A percentile compares a stretch with the other conserved stretches of the same genome.
These are phyloP conservation scores for Rhododendron vialii DNA, from an alignment of 148 eudicot genomes.

Conservation along the genomic window DNA sequence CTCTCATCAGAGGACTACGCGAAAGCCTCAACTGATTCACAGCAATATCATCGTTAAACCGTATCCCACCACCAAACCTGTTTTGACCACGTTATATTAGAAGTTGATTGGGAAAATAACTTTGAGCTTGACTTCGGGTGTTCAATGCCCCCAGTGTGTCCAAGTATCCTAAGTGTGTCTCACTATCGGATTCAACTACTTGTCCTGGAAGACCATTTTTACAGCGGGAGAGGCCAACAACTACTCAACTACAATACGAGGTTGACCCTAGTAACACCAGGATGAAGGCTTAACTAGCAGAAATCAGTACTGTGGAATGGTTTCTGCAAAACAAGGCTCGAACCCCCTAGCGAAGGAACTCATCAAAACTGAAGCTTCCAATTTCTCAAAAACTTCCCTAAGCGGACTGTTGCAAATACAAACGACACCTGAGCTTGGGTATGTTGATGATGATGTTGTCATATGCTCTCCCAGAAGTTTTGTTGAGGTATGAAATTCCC, in stretches of 20 bases:
- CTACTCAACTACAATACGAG: background rate
- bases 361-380: background rate
- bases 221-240: background rate
- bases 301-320: background rate
- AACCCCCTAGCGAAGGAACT: background rate
- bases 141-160: background rate
- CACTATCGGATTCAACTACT: background rate
- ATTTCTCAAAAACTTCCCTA: background rate
- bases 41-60: background rate
- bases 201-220: background rate
- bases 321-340: background rate
- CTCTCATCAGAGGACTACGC: background rate
- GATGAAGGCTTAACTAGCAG: background rate
- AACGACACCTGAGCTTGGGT: background rate
- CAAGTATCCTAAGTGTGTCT: too few species aligned
- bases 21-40: background rate
- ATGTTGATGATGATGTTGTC: conserved; percentile 20
- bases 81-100: background rate
- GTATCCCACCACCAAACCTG: background rate
- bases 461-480: conserved; percentile 25
- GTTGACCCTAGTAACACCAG: background rate
- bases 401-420: background rate
- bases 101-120: too few species aligned
- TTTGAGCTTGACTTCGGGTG: too few species aligned
- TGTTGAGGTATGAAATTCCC: conserved; percentile 16